phyloP scores from a whole-genome alignment of 129 eudicot species.

The Tanacetum coccineum region DNA sequence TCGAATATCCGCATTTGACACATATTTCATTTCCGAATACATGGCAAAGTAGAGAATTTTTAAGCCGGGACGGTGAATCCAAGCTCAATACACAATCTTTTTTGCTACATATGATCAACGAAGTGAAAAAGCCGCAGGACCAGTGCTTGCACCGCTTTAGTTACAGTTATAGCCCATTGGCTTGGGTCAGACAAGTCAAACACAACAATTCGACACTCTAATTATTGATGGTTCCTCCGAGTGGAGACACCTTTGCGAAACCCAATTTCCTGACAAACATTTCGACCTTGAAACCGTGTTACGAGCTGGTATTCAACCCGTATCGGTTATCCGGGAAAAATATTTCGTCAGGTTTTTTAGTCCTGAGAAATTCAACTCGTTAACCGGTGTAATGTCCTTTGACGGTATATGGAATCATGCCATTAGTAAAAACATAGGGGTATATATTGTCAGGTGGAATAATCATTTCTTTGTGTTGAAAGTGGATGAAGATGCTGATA shows the following conservation, averaged over 20 bases:
- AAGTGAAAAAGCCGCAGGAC: slow-evolving; percentile 66
- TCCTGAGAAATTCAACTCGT: slow-evolving; percentile 54
- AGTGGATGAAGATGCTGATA: slow-evolving; percentile 38
- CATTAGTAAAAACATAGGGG: slow-evolving; percentile 23
- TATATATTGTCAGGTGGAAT: slow-evolving; percentile 76
- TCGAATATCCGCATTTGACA: background rate
- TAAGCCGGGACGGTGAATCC: slow-evolving; percentile 56
- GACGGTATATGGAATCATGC: slow-evolving; percentile 56
- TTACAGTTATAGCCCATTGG: no score
- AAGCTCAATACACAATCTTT: slow-evolving; percentile 51
- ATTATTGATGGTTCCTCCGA: no score
- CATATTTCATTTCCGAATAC: slow-evolving; percentile 3
- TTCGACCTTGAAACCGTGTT: no score
- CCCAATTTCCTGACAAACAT: no score
- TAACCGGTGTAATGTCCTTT: slow-evolving; percentile 58
- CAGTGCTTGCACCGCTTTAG: slow-evolving; percentile 72
- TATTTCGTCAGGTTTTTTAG: slow-evolving; percentile 62
- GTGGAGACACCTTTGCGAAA: no score
- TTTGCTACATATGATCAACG: slow-evolving; percentile 75
- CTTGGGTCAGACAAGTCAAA: no score
- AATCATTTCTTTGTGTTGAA: slow-evolving; percentile 78
- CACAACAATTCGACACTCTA: no score
- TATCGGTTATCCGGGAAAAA: slow-evolving; percentile 37
- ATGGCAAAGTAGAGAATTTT: slow-evolving; percentile 57
- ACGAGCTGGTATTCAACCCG: slow-evolving; percentile 47